Evolutionary conservation across 306 rosid species (phyloP).

Genomic region (Hippophae gyantsensis): DNA sequence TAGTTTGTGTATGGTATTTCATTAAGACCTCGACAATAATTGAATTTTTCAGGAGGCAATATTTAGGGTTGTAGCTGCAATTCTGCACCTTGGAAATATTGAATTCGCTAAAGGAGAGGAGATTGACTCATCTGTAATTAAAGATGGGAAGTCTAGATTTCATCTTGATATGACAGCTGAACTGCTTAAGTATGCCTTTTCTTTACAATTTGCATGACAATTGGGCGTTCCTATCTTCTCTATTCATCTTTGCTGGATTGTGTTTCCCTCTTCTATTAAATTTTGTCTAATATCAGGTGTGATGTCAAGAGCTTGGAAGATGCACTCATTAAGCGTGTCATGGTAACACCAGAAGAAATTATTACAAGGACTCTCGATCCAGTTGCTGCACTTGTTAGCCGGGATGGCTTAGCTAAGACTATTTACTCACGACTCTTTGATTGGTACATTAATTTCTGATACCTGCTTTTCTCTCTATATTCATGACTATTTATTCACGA

Average conservation of each 20-base stretch:
- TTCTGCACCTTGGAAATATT: slow-evolving; percentile 95
- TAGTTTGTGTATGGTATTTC: slow-evolving; percentile 11
- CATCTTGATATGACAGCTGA: slow-evolving; percentile 89
- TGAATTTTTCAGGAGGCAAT: slow-evolving; percentile 71
- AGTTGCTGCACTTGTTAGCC: slow-evolving; percentile 82
- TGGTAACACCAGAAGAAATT: slow-evolving; percentile 98
- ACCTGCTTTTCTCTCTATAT: slow-evolving; percentile 14
- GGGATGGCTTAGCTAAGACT: slow-evolving; percentile 96
- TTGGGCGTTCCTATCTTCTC: slow-evolving; percentile 9
- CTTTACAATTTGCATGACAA: slow-evolving; percentile 12
- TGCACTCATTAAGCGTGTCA: slow-evolving; percentile 91
- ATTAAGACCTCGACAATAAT: slow-evolving; percentile 20
- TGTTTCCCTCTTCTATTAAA: slow-evolving; percentile 5
- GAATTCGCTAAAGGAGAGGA: slow-evolving; percentile 94
- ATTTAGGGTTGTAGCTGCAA: slow-evolving; percentile 89
- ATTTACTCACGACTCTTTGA: slow-evolving; percentile 94
- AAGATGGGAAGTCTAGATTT: slow-evolving; percentile 85
- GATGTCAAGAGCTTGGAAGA: slow-evolving; percentile 96
- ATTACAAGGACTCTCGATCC: slow-evolving; percentile 99
- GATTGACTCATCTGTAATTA: slow-evolving; percentile 85
- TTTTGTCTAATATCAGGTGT: slow-evolving; percentile 43
- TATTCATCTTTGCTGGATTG: slow-evolving; percentile 2
- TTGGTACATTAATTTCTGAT: slow-evolving; percentile 50
- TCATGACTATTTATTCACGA: neutral
- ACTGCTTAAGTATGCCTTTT: slow-evolving; percentile 57